These are phyloP conservation scores for Sarcocystis neurona DNA, from an alignment of 169 alveolate species.

Conservation along the genomic window DNA sequence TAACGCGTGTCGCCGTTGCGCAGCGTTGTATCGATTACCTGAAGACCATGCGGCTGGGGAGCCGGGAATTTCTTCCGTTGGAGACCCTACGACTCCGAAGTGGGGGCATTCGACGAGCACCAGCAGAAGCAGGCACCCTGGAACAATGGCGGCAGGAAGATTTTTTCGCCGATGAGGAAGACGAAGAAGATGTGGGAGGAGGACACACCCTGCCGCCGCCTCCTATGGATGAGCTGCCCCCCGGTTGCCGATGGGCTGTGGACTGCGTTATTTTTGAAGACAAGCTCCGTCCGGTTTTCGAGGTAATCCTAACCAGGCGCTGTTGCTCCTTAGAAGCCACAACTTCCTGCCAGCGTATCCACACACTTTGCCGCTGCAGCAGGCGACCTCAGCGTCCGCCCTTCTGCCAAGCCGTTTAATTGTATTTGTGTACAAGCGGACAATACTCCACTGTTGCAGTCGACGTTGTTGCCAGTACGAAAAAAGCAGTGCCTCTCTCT, in stretches of 20 bases:
- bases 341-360: too few species aligned
- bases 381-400: too few species aligned
- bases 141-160: not conserved
- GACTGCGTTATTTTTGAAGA: conserved; percentile 34
- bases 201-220: conserved; percentile 34
- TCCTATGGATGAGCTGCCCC: conserved; percentile 14
- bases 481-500: too few species aligned
- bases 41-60: not conserved
- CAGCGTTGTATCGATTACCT: conserved; percentile 25
- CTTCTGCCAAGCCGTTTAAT: too few species aligned
- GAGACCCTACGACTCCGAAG: too few species aligned
- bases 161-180: not conserved
- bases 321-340: too few species aligned
- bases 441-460: too few species aligned
- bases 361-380: too few species aligned
- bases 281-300: conserved; percentile 12
- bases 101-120: too few species aligned
- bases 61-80: conserved; percentile 20
- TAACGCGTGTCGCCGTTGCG: not conserved
- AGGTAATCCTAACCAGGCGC: too few species aligned
- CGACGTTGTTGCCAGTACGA: too few species aligned
- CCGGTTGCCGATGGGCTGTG: conserved; percentile 53
- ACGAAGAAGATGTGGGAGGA: conserved; percentile 2
- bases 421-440: too few species aligned
- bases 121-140: conserved; percentile 31